These are phyloP conservation scores for Medicago arabica DNA, from an alignment of 306 rosid species.

Conservation along the genomic window DNA sequence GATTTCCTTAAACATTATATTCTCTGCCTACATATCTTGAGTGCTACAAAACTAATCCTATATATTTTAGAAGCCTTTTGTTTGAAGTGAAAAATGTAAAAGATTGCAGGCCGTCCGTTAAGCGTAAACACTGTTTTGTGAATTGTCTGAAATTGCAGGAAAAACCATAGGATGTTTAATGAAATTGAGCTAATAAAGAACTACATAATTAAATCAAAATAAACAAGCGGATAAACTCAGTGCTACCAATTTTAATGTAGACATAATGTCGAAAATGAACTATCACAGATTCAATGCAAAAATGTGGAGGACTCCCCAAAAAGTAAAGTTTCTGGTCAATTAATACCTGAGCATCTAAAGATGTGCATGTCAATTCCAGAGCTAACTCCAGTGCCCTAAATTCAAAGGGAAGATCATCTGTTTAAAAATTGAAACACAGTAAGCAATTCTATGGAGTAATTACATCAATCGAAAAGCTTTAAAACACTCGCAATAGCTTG, in stretches of 20 bases:
- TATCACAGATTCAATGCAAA: conserved; percentile 11
- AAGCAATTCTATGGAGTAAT: conserved; percentile 43
- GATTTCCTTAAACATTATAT: conserved; percentile 15
- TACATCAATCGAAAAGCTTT: neutral
- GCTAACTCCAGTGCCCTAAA: conserved; percentile 93
- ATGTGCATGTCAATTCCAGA: conserved; percentile 85
- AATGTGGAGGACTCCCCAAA: neutral
- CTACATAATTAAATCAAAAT: conserved; percentile 10
- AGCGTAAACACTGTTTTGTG: conserved; percentile 19
- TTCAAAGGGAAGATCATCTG: conserved; percentile 94
- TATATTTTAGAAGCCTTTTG: conserved; percentile 23
- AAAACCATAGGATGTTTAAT: neutral
- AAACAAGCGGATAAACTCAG: neutral
- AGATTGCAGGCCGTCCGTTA: neutral
- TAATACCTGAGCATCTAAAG: conserved; percentile 91
- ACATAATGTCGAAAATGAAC: neutral
- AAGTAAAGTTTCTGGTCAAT: conserved; percentile 31
- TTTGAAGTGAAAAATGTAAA: conserved; percentile 32
- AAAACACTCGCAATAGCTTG: conserved; percentile 14
- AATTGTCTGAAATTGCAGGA: conserved; percentile 10
- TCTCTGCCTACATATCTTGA: neutral
- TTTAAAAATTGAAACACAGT: conserved; percentile 49
- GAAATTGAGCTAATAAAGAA: conserved; percentile 33
- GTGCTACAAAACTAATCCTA: conserved; percentile 10
- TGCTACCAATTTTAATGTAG: conserved; percentile 22